phyloP scores from a whole-genome alignment of 2,329 filamentous ascomycete species.

The Mycocentrospora acerina region DNA sequence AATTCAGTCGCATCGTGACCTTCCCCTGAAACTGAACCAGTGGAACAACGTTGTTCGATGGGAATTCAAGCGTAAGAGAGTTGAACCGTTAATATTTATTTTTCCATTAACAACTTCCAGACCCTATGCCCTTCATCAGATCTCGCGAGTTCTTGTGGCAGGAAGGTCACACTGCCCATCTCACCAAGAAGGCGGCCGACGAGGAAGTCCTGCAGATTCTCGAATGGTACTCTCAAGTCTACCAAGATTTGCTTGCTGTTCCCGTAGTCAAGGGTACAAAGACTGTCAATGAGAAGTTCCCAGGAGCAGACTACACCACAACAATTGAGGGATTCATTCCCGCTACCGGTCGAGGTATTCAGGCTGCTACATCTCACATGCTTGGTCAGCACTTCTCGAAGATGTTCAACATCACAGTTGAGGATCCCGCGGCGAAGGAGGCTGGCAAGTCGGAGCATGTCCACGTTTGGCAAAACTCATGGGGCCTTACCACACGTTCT shows the following conservation, averaged over 20 bases:
- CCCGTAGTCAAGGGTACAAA: conserved; percentile 92
- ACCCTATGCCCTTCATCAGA: conserved; percentile 71
- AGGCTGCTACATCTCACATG: conserved; percentile 91
- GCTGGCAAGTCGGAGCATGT: conserved; percentile 66
- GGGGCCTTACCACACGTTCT: conserved; percentile 94
- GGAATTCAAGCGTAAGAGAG: conserved; percentile 76
- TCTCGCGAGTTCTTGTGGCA: conserved; percentile 98
- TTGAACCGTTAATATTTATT: conserved; percentile 38
- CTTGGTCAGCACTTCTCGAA: conserved; percentile 98
- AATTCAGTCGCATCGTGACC: conserved; percentile 94
- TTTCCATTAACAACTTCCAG: no score
- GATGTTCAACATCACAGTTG: conserved; percentile 98
- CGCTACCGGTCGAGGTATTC: conserved; percentile 91
- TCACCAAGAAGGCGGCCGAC: conserved; percentile 78
- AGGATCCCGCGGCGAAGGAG: conserved; percentile 74
- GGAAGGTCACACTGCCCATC: conserved; percentile 90
- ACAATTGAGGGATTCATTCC: conserved; percentile 98
- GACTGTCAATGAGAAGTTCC: conserved; percentile 98
- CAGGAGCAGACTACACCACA: conserved; percentile 93
- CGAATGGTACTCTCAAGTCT: conserved; percentile 87
- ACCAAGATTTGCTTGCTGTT: conserved; percentile 90
- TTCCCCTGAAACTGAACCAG: conserved; percentile 92
- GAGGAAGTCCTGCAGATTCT: conserved; percentile 91
- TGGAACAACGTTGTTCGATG: conserved; percentile 96
- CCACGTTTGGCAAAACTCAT: conserved; percentile 97